Base-by-base conservation (phyloP, 192 early-diverging fungal genomes). In the Glomus cerebriforme region DNA sequence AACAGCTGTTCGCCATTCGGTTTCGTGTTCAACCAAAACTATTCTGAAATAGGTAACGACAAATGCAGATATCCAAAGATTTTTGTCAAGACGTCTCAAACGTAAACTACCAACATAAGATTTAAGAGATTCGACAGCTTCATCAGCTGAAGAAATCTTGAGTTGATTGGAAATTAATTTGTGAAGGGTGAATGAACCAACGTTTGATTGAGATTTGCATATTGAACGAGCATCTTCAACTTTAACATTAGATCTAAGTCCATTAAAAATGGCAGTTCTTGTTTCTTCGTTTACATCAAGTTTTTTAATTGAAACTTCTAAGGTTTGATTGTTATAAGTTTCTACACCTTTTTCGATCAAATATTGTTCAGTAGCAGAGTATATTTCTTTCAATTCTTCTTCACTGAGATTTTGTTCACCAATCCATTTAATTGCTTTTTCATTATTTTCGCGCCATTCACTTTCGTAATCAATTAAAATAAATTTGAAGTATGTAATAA, bases 41-140 rank as follows among this genome's bases (percentile, higher is more conserved):
- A n/a, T 37, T 26, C 65, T 65, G 37, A 65, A n/a, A 29, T 77
- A 77, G 29, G 72, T 49, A 31, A 74, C n/a, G 15, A 49, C 32
- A 59, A 74, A 43, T 34, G 72, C 72, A 3, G 72, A 59, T 7
- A 26, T 29, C 72, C 72, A 74, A 12, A 43, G 7, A n/a, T 7
- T 31, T 7, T 47, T 24, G 27, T 39, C 69, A 22, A 22, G 39
- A 22, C 45, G 24, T 71, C 69, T 39, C 17, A 71, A 37, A 47
- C n/a, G 8, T 49, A 19, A 3, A 37, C 69, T 71, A 7, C 37
- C 37, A 39, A 47, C 69, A 7, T 45, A 71, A 26, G 24, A 10
- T 27, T 71, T 39, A 39, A 71, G 35, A 71, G 69, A 26, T 15
- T 71, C 69, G 24, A 22, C 24, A 32, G 37, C 19, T 8, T 19